phyloP scores from a whole-genome alignment of 2,329 filamentous ascomycete species.

The Verticillium nubilum region DNA sequence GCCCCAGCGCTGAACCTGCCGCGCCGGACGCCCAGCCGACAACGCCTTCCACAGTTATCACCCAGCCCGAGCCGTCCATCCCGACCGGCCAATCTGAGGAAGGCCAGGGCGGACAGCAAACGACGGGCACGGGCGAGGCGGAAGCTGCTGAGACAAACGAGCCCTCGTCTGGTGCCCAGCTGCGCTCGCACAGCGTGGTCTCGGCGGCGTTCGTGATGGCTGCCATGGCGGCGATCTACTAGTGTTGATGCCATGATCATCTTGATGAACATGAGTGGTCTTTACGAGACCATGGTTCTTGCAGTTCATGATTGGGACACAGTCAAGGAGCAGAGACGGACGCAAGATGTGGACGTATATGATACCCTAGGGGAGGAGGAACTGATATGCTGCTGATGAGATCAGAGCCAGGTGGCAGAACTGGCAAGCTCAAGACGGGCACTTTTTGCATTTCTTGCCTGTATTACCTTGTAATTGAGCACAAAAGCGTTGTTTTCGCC shows the following conservation, averaged over 20 bases:
- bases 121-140: neutral
- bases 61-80: neutral
- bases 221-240: neutral
- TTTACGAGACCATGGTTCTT: neutral
- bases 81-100: neutral
- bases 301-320: neutral
- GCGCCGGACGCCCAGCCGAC: neutral
- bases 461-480: constrained; percentile 2
- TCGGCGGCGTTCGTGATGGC: neutral
- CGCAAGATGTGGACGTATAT: constrained; percentile 2
- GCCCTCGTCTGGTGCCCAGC: neutral
- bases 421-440: neutral
- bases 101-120: neutral
- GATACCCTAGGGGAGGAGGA: constrained; percentile 1
- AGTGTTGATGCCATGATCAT: neutral
- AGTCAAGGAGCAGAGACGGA: neutral
- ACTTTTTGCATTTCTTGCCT: neutral
- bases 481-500: constrained; percentile 1
- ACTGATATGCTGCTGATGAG: neutral
- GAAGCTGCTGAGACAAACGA: neutral
- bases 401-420: neutral
- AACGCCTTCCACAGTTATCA: neutral
- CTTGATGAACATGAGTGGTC: neutral
- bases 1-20: neutral
- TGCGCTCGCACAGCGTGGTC: neutral